These are phyloP conservation scores for Ophryocystis elektroscirrha DNA, from an alignment of 169 alveolate species.

Conservation along the genomic window DNA sequence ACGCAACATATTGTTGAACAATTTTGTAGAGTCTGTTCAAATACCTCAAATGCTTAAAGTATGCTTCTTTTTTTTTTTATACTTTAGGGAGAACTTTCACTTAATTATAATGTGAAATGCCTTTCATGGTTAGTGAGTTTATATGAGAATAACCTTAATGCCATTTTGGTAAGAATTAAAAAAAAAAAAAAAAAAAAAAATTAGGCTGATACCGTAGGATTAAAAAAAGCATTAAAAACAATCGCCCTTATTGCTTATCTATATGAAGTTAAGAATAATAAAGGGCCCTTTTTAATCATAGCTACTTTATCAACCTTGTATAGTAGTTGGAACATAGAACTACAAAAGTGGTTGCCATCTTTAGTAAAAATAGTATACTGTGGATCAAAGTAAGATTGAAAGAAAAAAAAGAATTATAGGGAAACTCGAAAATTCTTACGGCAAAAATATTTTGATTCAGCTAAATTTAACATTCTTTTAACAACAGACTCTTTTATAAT, in stretches of 20 bases:
- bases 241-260: slow-evolving; percentile 61
- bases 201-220: slow-evolving; percentile 80
- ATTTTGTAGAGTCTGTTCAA: too few species aligned
- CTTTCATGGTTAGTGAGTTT: slow-evolving; percentile 67
- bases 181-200: background rate
- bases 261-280: slow-evolving; percentile 43
- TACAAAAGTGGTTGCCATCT: slow-evolving; percentile 78
- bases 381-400: slow-evolving; percentile 29
- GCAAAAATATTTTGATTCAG: background rate
- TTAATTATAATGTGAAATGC: slow-evolving; percentile 61
- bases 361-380: slow-evolving; percentile 54
- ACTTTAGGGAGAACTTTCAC: slow-evolving; percentile 38
- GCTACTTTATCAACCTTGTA: slow-evolving; percentile 80
- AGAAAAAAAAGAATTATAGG: background rate
- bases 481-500: slow-evolving; percentile 1
- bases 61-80: background rate
- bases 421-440: background rate
- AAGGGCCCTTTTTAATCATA: slow-evolving; percentile 75
- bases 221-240: slow-evolving; percentile 76
- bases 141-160: slow-evolving; percentile 67
- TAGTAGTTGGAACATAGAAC: slow-evolving; percentile 73
- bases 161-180: slow-evolving; percentile 32
- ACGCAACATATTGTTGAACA: too few species aligned
- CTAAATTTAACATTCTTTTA: too few species aligned
- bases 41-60: too few species aligned